phyloP scores from a whole-genome alignment of 257 asterid species.

The Salvia hispanica region DNA sequence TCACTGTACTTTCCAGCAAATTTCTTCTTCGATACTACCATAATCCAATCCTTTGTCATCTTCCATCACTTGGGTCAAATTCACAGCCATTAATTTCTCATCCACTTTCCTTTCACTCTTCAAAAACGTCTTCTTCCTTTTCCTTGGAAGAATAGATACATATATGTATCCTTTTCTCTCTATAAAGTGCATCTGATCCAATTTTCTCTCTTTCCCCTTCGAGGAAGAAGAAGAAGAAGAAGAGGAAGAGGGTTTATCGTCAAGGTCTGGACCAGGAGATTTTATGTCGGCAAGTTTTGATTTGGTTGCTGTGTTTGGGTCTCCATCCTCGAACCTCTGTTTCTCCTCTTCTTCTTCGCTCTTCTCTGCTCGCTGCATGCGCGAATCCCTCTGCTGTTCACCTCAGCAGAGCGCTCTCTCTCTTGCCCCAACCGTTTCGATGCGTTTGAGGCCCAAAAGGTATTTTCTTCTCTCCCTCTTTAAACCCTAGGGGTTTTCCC shows the following conservation, averaged over 20 bases:
- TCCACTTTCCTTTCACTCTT: slow-evolving; percentile 42
- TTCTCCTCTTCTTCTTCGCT: slow-evolving; percentile 29
- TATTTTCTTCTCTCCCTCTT: slow-evolving; percentile 13
- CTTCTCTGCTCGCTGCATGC: slow-evolving; percentile 44
- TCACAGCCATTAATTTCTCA: slow-evolving; percentile 63
- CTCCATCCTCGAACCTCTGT: slow-evolving; percentile 59
- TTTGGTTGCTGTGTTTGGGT: slow-evolving; percentile 59
- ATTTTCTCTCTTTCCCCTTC: neutral
- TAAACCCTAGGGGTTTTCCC: slow-evolving; percentile 38
- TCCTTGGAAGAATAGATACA: slow-evolving; percentile 17
- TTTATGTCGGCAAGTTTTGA: slow-evolving; percentile 88
- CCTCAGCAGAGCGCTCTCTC: slow-evolving; percentile 56
- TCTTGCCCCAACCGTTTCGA: slow-evolving; percentile 67
- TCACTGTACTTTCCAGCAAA: slow-evolving; percentile 37
- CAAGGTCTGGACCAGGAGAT: slow-evolving; percentile 42
- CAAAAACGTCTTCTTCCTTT: slow-evolving; percentile 11
- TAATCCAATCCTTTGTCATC: slow-evolving; percentile 41
- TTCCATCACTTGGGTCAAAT: slow-evolving; percentile 20
- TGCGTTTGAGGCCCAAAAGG: slow-evolving; percentile 99
- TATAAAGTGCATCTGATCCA: slow-evolving; percentile 45
- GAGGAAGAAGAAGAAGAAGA: slow-evolving; percentile 28
- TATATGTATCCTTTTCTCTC: slow-evolving; percentile 12
- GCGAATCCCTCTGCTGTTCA: slow-evolving; percentile 59
- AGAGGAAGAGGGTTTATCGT: slow-evolving; percentile 27
- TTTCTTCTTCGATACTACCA: slow-evolving; percentile 39